Conservation (phyloP, 1,284 basidiomycete genomes). For the Boletellus deceptivus region DNA sequence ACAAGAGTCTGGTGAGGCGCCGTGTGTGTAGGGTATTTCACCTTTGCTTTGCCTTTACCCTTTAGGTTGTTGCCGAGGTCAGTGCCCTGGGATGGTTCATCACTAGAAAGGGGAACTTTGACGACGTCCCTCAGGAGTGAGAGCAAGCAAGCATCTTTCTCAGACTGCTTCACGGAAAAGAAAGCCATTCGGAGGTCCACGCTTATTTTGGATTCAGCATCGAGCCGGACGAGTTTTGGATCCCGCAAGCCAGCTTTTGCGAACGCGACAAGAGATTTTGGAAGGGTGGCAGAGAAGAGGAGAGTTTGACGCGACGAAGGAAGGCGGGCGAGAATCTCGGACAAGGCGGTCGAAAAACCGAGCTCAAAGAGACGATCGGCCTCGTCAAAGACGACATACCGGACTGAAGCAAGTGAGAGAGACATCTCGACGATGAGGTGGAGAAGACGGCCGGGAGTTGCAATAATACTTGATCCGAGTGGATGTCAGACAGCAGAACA, state of each 20-base stretch:
- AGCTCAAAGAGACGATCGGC: slow-evolving; percentile 98
- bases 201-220: slow-evolving; percentile 95
- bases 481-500: slow-evolving; percentile 10
- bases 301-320: slow-evolving; percentile 87
- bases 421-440: slow-evolving; percentile 98
- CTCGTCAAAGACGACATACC: slow-evolving; percentile 97
- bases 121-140: slow-evolving; percentile 86
- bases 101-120: slow-evolving; percentile 63
- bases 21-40: slow-evolving; percentile 42
- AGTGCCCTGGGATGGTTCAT: slow-evolving; percentile 27
- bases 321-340: slow-evolving; percentile 88
- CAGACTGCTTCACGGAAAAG: slow-evolving; percentile 88
- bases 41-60: slow-evolving; percentile 50
- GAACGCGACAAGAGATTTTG: slow-evolving; percentile 95
- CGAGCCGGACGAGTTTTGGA: slow-evolving; percentile 92
- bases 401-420: slow-evolving; percentile 83
- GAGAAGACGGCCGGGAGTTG: slow-evolving; percentile 94
- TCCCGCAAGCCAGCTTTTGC: slow-evolving; percentile 94
- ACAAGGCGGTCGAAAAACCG: slow-evolving; percentile 92
- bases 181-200: slow-evolving; percentile 92
- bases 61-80: slow-evolving; percentile 39
- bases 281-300: slow-evolving; percentile 94
- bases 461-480: slow-evolving; percentile 71
- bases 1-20: slow-evolving; percentile 91
- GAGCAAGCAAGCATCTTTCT: slow-evolving; percentile 93